Conservation (phyloP, 441 rosid genomes). For the Geranium incanum region DNA sequence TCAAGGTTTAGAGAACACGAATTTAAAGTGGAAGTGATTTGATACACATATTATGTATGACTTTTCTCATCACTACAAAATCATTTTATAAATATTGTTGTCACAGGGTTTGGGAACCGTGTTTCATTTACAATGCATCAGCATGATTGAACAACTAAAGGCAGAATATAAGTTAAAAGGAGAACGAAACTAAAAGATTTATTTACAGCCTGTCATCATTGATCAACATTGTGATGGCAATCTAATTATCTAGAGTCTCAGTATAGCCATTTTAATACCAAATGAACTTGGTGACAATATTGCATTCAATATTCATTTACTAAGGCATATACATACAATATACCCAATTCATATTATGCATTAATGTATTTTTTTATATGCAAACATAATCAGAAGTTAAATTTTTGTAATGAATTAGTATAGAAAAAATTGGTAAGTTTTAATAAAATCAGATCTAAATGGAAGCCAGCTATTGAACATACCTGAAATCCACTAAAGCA, state of each 20-base stretch:
- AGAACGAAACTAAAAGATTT: background rate
- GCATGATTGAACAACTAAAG: background rate
- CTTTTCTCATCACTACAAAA: constrained; percentile 2
- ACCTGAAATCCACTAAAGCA: constrained; percentile 73
- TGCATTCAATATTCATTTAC: background rate
- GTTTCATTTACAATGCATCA: background rate
- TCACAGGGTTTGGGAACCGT: constrained; percentile 7
- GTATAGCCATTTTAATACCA: constrained; percentile 5
- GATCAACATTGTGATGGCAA: background rate
- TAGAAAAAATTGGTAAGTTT: background rate
- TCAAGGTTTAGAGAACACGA: constrained; percentile 2
- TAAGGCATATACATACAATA: background rate
- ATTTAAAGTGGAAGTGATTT: background rate
- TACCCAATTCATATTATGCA: background rate
- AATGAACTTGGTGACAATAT: constrained; percentile 4
- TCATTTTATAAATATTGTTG: constrained; percentile 4
- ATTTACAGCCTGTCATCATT: background rate
- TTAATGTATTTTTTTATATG: background rate
- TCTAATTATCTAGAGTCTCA: constrained; percentile 8
- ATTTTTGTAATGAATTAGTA: constrained; percentile 11
- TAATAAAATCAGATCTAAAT: constrained; percentile 1
- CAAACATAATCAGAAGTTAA: constrained; percentile 5
- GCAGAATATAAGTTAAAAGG: background rate
- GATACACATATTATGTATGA: constrained; percentile 6
- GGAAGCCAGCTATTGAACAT: constrained; percentile 22